Evolutionary conservation across 192 early-diverging fungal species (phyloP).

Genomic region (Backusella parvicylindrica): DNA sequence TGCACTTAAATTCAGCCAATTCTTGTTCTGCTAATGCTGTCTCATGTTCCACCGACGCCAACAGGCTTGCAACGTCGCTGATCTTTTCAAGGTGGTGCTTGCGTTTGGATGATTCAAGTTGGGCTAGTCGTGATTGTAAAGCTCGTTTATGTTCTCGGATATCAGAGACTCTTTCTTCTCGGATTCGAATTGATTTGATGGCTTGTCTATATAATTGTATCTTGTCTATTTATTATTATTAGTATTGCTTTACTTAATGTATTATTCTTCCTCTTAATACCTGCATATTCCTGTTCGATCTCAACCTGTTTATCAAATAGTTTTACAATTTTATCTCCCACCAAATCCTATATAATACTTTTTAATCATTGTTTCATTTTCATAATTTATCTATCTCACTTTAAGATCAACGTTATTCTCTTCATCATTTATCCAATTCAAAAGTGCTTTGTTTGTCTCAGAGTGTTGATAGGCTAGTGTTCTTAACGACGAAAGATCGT

Average conservation of each 20-base stretch:
- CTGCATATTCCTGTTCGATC: slow-evolving; percentile 32
- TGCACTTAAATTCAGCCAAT: slow-evolving; percentile 35
- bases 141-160: slow-evolving; percentile 26
- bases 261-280: no score
- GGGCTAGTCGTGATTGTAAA: slow-evolving; percentile 18
- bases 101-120: slow-evolving; percentile 17
- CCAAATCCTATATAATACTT: slow-evolving; percentile 17
- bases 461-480: slow-evolving; percentile 28
- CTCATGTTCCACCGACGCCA: slow-evolving; percentile 19
- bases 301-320: slow-evolving; percentile 31
- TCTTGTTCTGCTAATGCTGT: slow-evolving; percentile 27
- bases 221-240: slow-evolving; percentile 3
- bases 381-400: slow-evolving; percentile 1
- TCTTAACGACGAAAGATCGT: slow-evolving; percentile 14
- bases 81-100: slow-evolving; percentile 25
- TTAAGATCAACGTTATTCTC: background rate
- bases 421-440: slow-evolving; percentile 28
- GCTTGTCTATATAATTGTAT: slow-evolving; percentile 34
- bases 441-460: slow-evolving; percentile 23
- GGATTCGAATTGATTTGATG: slow-evolving; percentile 30
- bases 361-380: background rate
- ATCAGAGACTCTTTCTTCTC: slow-evolving; percentile 28
- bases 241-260: no score
- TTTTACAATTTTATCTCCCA: slow-evolving; percentile 23
- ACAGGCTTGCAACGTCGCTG: slow-evolving; percentile 22